phyloP scores from a whole-genome alignment of 2,329 filamentous ascomycete species.

The Alternaria ethzedia region DNA sequence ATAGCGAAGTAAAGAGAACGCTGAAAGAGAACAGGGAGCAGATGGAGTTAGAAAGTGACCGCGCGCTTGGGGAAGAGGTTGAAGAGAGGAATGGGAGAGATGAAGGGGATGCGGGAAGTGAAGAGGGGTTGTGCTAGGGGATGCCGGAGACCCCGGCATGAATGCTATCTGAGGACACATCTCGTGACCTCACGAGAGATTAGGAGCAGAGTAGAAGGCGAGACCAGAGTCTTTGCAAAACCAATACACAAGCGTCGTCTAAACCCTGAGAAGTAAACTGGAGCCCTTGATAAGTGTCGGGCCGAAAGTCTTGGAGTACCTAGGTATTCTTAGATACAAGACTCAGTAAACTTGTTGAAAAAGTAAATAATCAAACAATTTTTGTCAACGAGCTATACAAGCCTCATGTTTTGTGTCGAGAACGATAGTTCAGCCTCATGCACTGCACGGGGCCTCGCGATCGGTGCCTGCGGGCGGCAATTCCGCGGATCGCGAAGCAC shows the following conservation, averaged over 20 bases:
- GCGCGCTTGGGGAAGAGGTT: not conserved
- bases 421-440: not conserved
- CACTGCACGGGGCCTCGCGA: not conserved
- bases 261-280: not conserved
- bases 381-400: not conserved
- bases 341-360: not conserved
- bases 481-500: constrained; percentile 7
- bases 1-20: not conserved
- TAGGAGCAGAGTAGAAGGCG: not conserved
- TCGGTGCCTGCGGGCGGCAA: not conserved
- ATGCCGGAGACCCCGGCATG: not conserved
- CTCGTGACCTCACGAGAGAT: not conserved
- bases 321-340: not conserved
- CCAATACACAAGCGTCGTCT: not conserved
- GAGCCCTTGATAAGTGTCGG: not conserved
- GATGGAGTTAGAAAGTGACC: not conserved
- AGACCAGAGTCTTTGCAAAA: not conserved
- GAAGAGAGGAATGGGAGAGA: not conserved
- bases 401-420: not conserved
- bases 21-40: not conserved
- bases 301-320: not conserved
- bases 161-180: not conserved
- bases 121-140: not conserved
- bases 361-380: not conserved
- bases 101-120: not conserved